Evolutionary conservation across 352 stramenopile species (phyloP), one percentile per base, ranked within the genome.

Genomic region (Phytophthora fragariaefolia): DNA sequence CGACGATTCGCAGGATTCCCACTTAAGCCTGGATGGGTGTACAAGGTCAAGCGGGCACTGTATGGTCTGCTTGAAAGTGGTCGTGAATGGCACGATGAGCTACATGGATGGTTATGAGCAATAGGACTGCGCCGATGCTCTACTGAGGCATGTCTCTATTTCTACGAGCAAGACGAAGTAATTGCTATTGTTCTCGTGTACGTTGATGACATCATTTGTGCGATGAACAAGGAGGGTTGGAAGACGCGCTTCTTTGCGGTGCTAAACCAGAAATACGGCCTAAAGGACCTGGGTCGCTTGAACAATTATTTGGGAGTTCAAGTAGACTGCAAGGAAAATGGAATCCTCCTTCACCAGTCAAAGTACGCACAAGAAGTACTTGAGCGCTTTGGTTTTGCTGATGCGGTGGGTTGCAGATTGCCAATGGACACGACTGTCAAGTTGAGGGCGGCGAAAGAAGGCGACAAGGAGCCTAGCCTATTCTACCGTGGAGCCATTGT

Each of bases 21-120:
- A 43, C 13, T 43, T 18, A 43, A 43, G 36, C 18, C 18, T 4
- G 36, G 36, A 3, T 22, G 36, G 36, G 17, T 43, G 17, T 43
- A 22, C 17, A 43, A 43, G 17, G 36, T 43, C 15, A 43, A 43
- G 7, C 36, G 20, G 15, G 36, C 36, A n/a, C 36, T 43, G 4
- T 22, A 43, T n/a, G 36, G 36, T 4, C 15, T 55, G 7, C 28
- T 12, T 9, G 7, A 34, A 34, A 34, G 28, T 9, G 28, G 28
- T 9, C 28, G 28, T 9, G 28, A 34, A 30, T 54, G 59, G 50
- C 42, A 60, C 36, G 30, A 66, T 13, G 30, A 55, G 10, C 28
- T 46, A 1, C 27, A 60, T 12, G 22, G 20, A 8, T 55, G 48
- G 58, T 15, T 66, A 6, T 5, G 6, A 18, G 34, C 10, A n/a